Evolutionary conservation across 2,329 filamentous ascomycete genomes (phyloP), one percentile per base, ranked within the genome.

Genomic region (Fusarium nodosum): DNA sequence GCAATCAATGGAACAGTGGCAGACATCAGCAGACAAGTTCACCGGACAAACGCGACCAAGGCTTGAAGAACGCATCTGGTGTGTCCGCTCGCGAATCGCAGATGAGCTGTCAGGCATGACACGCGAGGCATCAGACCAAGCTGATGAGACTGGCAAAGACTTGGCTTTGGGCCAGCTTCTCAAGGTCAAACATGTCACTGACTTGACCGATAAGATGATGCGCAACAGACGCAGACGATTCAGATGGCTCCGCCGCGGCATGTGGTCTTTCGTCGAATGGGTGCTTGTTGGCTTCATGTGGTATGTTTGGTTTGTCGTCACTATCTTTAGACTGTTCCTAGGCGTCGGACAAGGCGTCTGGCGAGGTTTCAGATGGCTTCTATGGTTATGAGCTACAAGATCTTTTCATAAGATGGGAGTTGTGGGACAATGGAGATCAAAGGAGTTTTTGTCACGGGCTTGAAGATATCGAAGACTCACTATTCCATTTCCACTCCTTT

Each of bases 231-330:
- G 89, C 16, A 80, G 89, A 31, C 81, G 88, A 60, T 88, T 96
- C 75, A 85, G 93, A 56, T 94, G 93, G 89, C 79, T 94, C 26
- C 85, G 93, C 39, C 85, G 92, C 16, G 88, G 89, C 1, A 90
- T 93, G 16, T 98, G 94, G 87, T 88, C 94, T 56, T 80, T 91
- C 22, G 87, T 97, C 18, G 95, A 98, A 82, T 97, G 94, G 93
- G 82, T 89, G 51, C 85, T 98, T 20, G 89, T 98, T 39, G 92
- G 92, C 6, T 87, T 97, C 72, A 93, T 98, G 90, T 97, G 96
- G 94, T 93, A 91, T 79, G 90, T 97, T 18, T 98, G 95, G 94
- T 88, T 97, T 62, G 83, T 97, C 34, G 94, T 97, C 26, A 92
- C 94, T 77, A 83, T 95, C 26, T 83, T 91, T 53, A 87, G 93